These are phyloP conservation scores for Penicillium sp. DNA, from an alignment of 2,329 filamentous ascomycete genomes.

Conservation along the genomic window DNA sequence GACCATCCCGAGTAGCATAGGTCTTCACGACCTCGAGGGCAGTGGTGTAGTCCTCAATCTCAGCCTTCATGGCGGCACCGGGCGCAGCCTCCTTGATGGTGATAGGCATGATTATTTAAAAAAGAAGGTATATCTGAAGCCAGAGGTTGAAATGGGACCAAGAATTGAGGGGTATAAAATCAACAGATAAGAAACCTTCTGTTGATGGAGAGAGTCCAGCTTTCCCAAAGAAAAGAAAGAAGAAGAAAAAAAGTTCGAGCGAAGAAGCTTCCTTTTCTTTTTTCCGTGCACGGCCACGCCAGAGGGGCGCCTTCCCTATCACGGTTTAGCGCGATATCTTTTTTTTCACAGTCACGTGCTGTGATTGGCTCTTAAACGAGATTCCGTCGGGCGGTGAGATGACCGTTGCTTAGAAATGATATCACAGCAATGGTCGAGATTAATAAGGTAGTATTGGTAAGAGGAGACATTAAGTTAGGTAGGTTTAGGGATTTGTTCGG, in stretches of 20 bases:
- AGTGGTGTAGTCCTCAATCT: slow-evolving; percentile 70
- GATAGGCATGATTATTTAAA: slow-evolving; percentile 64
- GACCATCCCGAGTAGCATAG: slow-evolving; percentile 79
- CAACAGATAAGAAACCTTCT: slow-evolving; percentile 50
- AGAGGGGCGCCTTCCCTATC: slow-evolving; percentile 16
- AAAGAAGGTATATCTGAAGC: slow-evolving; percentile 32
- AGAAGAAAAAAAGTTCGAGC: slow-evolving; percentile 40
- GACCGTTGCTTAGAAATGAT: not conserved
- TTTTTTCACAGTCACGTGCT: not conserved
- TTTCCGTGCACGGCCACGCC: slow-evolving; percentile 24
- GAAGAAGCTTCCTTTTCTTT: slow-evolving; percentile 33
- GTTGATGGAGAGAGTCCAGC: slow-evolving; percentile 62
- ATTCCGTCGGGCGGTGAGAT: not conserved
- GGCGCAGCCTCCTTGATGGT: slow-evolving; percentile 62
- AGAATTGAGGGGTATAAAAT: slow-evolving; percentile 33
- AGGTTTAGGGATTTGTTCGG: not conserved
- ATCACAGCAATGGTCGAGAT: not conserved
- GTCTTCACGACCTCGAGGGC: slow-evolving; percentile 79
- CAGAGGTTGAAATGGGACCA: slow-evolving; percentile 23
- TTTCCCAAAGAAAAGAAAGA: slow-evolving; percentile 58
- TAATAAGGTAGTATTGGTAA: not conserved
- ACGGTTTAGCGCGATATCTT: slow-evolving; percentile 23
- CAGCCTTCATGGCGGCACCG: slow-evolving; percentile 49
- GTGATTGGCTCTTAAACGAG: slow-evolving; percentile 37
- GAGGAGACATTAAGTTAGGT: not conserved